These are phyloP conservation scores for Lavandula angustifolia DNA, from an alignment of 257 asterid species.

Conservation along the genomic window DNA sequence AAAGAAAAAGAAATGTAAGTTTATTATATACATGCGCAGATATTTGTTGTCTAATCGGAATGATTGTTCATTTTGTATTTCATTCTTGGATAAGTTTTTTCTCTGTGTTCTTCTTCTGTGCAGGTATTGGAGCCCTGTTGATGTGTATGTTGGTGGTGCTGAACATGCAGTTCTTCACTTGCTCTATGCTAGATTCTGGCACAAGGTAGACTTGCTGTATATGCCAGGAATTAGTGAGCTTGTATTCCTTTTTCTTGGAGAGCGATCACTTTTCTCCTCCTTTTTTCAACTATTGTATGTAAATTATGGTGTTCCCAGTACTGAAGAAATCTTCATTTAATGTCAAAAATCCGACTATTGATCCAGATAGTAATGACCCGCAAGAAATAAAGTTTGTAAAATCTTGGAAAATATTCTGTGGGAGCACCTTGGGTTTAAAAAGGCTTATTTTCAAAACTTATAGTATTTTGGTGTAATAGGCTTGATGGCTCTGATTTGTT, in stretches of 20 bases:
- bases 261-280: conserved; percentile 1
- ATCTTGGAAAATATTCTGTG: not conserved
- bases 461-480: conserved; percentile 1
- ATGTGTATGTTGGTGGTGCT: conserved; percentile 97
- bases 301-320: conserved; percentile 1
- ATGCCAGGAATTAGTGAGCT: conserved; percentile 4
- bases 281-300: conserved; percentile 6
- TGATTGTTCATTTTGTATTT: conserved; percentile 16
- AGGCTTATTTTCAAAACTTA: not conserved
- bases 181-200: conserved; percentile 99
- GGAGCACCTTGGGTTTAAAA: not conserved
- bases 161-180: conserved; percentile 99
- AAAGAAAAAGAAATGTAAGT: conserved; percentile 82
- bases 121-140: conserved; percentile 99
- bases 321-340: not conserved
- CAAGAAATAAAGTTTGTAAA: not conserved
- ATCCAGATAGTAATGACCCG: not conserved
- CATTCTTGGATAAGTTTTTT: conserved; percentile 25
- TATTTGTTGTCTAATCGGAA: conserved; percentile 14
- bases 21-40: conserved; percentile 10
- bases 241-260: conserved; percentile 12
- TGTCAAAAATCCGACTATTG: conserved; percentile 8
- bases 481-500: conserved; percentile 6
- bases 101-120: conserved; percentile 29
- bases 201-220: conserved; percentile 60